phyloP scores from a whole-genome alignment of 495 filamentous ascomycete species.

The Patellaria atrata region DNA sequence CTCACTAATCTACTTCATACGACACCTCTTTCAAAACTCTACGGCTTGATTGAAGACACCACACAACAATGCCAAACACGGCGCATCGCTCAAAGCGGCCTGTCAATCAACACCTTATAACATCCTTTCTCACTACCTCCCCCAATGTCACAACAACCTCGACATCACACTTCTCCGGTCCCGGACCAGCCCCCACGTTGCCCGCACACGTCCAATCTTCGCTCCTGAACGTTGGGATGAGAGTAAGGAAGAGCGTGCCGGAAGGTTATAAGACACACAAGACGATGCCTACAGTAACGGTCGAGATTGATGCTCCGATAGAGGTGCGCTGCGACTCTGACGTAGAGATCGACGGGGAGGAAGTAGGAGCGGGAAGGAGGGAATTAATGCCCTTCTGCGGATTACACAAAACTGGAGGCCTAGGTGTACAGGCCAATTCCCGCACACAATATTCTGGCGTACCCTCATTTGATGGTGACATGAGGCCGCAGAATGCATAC shows the following conservation, averaged over 20 bases:
- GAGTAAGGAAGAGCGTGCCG: conserved; percentile 76
- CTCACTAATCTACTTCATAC: too few relatives aligned
- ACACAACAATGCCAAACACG: too few relatives aligned
- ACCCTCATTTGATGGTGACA: conserved; percentile 10
- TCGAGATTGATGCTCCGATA: conserved; percentile 5
- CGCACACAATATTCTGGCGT: conserved; percentile 5
- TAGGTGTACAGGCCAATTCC: conserved; percentile 30
- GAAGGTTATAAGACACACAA: conserved; percentile 78
- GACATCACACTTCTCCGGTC: too few relatives aligned
- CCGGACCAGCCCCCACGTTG: conserved; percentile 34
- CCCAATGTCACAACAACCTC: too few relatives aligned
- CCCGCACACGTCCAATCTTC: conserved; percentile 55
- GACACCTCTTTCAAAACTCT: too few relatives aligned
- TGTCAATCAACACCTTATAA: too few relatives aligned
- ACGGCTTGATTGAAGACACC: too few relatives aligned
- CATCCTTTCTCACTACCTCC: too few relatives aligned
- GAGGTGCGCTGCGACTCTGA: conserved; percentile 10
- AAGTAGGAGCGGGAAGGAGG: too few relatives aligned
- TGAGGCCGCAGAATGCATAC: conserved; percentile 5
- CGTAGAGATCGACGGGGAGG: conserved; percentile 17
- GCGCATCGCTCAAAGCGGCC: too few relatives aligned
- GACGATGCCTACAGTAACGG: conserved; percentile 2
- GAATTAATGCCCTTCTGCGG: conserved; percentile 70
- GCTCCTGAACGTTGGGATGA: conserved; percentile 80
- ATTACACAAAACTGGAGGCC: conserved; percentile 47